Evolutionary conservation across 2,329 filamentous ascomycete genomes (phyloP), one percentile per base, ranked within the genome.

Genomic region (Clonostachys chloroleuca): DNA sequence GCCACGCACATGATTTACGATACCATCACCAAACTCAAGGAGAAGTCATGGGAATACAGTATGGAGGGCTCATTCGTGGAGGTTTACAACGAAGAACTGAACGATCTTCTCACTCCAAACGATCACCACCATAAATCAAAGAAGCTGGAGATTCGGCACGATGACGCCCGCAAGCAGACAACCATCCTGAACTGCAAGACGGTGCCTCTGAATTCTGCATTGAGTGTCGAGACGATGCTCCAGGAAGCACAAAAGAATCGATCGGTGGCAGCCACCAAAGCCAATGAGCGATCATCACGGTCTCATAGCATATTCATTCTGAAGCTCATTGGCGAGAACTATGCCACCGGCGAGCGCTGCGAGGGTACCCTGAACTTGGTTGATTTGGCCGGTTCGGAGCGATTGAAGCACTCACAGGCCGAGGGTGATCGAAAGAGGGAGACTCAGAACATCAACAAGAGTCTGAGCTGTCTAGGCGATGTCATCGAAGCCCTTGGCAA

Each of bases 381-480:
- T 37, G 94, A 99, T 68, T 75, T 99, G 54, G 95, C 94, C 9
- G 94, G 94, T 30, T 95, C 89, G 10, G 94, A 99, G 67, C 80
- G 92, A 42, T 74, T 96, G 37, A 92, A 92, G 68, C 86, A 95
- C 63, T 92, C 88, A 43, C 85, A 89, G 52, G 90, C 86, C 4
- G 89, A 92, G 49, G 92, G 92, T 3, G 90, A 92, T 42, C 80
- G 91, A 42, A 83, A 95, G 71, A 89, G 87, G 67, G 94, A 99
- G 70, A 96, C 94, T 2, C 92, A 96, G 59, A 95, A 89, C 63
- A 99, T 99, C 78, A 99, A 99, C 74, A 92, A 90, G 72, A 94
- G 87, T 57, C 72, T 99, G 56, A 91, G 88, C 59, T 95, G 91
- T 57, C 73, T 99, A 4, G 91, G 94, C 6, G 92, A 97, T 65